Conservation (phyloP, 805 yeast genomes). For the Candida succiphila region DNA sequence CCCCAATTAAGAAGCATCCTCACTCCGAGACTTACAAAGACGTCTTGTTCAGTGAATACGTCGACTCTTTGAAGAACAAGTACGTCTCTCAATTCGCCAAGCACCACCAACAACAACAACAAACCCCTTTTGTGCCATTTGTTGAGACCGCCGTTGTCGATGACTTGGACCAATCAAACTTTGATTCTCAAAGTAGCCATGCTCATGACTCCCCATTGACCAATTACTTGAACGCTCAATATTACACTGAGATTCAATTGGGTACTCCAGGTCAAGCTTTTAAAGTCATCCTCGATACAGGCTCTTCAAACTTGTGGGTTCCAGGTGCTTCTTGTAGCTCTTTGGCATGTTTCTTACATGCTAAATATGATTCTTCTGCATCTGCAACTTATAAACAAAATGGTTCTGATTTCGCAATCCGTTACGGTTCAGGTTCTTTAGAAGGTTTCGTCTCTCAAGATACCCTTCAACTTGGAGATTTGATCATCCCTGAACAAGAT, state of each 20-base stretch:
- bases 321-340: conserved; percentile 86
- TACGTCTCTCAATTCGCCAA: conserved; percentile 30
- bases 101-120: conserved; percentile 23
- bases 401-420: conserved; percentile 78
- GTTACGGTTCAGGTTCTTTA: conserved; percentile 87
- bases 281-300: conserved; percentile 93
- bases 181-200: background rate
- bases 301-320: conserved; percentile 95
- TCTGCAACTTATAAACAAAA: conserved; percentile 83
- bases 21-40: conserved; percentile 36
- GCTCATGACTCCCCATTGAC: conserved; percentile 76
- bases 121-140: conserved; percentile 33
- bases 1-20: conserved; percentile 38
- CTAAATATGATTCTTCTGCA: conserved; percentile 76
- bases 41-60: conserved; percentile 34
- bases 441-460: conserved; percentile 92
- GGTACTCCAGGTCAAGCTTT: conserved; percentile 94
- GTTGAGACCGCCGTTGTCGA: conserved; percentile 18
- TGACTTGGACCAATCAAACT: too few relatives aligned
- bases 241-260: conserved; percentile 79
- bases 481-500: conserved; percentile 78
- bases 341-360: conserved; percentile 89
- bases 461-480: conserved; percentile 69
- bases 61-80: conserved; percentile 37
- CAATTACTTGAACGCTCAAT: conserved; percentile 93